phyloP scores from a whole-genome alignment of 805 yeast genomes.

The Ogataea sp. region DNA sequence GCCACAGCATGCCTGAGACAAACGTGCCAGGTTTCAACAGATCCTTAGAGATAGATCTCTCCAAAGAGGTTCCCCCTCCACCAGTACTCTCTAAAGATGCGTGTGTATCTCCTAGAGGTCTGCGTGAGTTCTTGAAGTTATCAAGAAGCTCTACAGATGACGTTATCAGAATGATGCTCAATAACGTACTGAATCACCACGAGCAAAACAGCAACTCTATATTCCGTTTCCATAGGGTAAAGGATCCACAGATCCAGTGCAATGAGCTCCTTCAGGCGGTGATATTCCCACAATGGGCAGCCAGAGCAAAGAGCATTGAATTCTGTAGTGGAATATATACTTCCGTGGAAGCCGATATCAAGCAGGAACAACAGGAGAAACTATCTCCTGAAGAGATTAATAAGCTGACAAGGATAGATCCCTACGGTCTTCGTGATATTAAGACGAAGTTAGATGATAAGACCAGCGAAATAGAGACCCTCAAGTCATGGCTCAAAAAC shows the following conservation, averaged over 20 bases:
- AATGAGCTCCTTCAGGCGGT: slow-evolving; percentile 25
- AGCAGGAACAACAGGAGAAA: slow-evolving; percentile 11
- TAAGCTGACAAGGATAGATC: slow-evolving; percentile 33
- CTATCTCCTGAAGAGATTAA: slow-evolving; percentile 13
- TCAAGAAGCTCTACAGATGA: slow-evolving; percentile 38
- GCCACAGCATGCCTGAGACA: too few species aligned
- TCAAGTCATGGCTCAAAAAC: slow-evolving; percentile 30
- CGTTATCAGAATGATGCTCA: slow-evolving; percentile 33
- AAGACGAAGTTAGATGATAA: slow-evolving; percentile 21
- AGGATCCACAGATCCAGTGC: slow-evolving; percentile 20
- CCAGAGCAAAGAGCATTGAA: slow-evolving; percentile 30
- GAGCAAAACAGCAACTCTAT: slow-evolving; percentile 14
- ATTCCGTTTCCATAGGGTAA: slow-evolving; percentile 8
- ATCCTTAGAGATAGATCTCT: slow-evolving; percentile 14
- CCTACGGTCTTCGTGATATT: slow-evolving; percentile 38
- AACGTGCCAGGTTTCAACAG: background rate
- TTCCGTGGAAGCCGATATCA: slow-evolving; percentile 23
- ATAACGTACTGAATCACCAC: slow-evolving; percentile 27
- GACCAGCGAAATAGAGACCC: slow-evolving; percentile 18
- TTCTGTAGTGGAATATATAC: slow-evolving; percentile 31
- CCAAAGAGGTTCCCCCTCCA: slow-evolving; percentile 13
- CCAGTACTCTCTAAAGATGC: slow-evolving; percentile 21
- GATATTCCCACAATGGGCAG: slow-evolving; percentile 40
- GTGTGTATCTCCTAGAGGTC: slow-evolving; percentile 27
- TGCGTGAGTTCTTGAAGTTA: slow-evolving; percentile 26